Base-by-base conservation (phyloP, 179 eudicot species). In the Pouteria campechiana region DNA sequence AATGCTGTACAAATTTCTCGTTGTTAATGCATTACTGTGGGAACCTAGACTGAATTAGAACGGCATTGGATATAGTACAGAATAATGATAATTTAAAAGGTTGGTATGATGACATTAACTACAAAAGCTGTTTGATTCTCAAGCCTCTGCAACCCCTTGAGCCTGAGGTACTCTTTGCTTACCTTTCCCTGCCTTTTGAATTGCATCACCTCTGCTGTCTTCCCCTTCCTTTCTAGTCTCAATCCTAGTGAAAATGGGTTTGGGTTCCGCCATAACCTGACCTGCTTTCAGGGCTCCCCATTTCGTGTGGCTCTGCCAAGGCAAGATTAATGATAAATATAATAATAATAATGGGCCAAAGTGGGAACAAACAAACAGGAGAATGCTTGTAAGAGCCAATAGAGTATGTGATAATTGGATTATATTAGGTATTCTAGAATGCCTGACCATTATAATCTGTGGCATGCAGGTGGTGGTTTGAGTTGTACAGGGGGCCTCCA, bases 211-310 rank as follows among this genome's bases (percentile, higher is more conserved):
- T n/a, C n/a, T n/a, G 20, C 43, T 52, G 25, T 54, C 59, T 32
- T 69, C 73, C 17, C 38, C 69, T 41, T 79, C 74, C 8, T 52
- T 37, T 14, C 22, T 55, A 12, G 34, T 65, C 64, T 87, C 99
- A 17, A 92, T 83, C 65, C 79, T 80, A 8, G 96, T 87, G 46
- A 92, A 92, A 47, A 92, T 52, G 2, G 99, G 99, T 36, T 45
- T 68, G 19, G 96, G 81, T 57, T 71, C 81, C 43, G 85, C 79
- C 88, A 72, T 73, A 49, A 87, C 49, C 34, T 59, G 93, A 50
- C 96, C 96, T 16, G 76, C 77, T 69, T 80, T 87, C 30, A 92
- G 64, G 67, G 85, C 94, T 20, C 99, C 99, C 96, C 99, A 92
- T 24, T 57, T 75, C 10, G 99, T 82, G 22, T 90, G 96, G 34